Evolutionary conservation across 2,329 filamentous ascomycete genomes (phyloP).

Genomic region (Penicillium concentricum): DNA sequence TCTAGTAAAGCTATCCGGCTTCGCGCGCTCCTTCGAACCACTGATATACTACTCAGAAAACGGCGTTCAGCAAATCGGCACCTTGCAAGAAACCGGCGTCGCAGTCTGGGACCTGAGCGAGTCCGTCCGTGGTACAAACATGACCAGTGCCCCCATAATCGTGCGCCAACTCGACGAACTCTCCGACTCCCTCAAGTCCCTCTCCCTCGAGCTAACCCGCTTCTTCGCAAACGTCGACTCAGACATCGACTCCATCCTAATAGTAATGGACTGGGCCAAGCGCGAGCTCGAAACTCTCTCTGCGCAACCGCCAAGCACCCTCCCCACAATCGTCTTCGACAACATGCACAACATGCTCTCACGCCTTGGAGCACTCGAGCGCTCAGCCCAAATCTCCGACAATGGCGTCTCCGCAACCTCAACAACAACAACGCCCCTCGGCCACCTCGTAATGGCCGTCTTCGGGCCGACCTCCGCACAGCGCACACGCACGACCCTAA

Average conservation of each 20-base stretch:
- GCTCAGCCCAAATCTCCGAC: slow-evolving; percentile 23
- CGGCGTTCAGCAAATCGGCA: slow-evolving; percentile 79
- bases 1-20: slow-evolving; percentile 82
- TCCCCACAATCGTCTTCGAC: slow-evolving; percentile 71
- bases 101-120: slow-evolving; percentile 95
- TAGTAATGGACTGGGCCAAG: slow-evolving; percentile 95
- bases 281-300: slow-evolving; percentile 75
- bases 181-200: slow-evolving; percentile 78
- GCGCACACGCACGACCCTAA: slow-evolving; percentile 74
- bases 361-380: slow-evolving; percentile 46
- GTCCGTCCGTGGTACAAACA: slow-evolving; percentile 82
- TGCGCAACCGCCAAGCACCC: slow-evolving; percentile 58
- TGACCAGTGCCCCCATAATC: slow-evolving; percentile 85
- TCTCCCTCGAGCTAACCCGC: slow-evolving; percentile 81
- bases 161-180: slow-evolving; percentile 81
- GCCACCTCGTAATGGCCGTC: slow-evolving; percentile 66
- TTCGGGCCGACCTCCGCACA: slow-evolving; percentile 81
- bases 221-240: slow-evolving; percentile 94
- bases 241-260: slow-evolving; percentile 87
- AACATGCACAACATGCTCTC: slow-evolving; percentile 79
- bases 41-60: slow-evolving; percentile 93
- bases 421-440: slow-evolving; percentile 62
- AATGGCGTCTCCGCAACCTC: slow-evolving; percentile 28
- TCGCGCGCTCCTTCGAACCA: slow-evolving; percentile 89
- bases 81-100: slow-evolving; percentile 85